These are phyloP conservation scores for Knufia fluminis DNA, from an alignment of 2,329 filamentous ascomycete genomes.

Conservation along the genomic window DNA sequence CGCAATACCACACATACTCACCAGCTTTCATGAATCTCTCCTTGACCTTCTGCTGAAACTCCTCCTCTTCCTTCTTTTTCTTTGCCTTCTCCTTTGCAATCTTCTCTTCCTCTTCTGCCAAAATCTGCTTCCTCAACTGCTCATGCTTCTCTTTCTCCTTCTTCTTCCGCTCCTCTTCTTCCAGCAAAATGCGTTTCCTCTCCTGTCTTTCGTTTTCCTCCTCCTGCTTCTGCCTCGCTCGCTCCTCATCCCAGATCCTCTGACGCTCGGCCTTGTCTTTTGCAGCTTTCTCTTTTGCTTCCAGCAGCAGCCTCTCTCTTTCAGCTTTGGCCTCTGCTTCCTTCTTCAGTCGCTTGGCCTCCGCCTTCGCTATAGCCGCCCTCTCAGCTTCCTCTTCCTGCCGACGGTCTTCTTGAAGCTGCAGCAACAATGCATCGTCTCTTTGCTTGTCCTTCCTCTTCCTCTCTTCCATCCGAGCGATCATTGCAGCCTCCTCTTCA, in stretches of 20 bases:
- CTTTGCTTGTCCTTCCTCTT: slow-evolving; percentile 14
- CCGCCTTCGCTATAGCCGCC: slow-evolving; percentile 31
- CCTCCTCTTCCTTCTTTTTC: slow-evolving; percentile 20
- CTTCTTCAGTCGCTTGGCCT: slow-evolving; percentile 28
- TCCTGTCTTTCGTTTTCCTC: slow-evolving; percentile 5
- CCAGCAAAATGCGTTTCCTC: slow-evolving; percentile 30
- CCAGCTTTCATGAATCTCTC: slow-evolving; percentile 9
- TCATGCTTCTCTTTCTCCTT: slow-evolving; percentile 5
- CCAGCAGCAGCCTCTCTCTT: slow-evolving; percentile 7
- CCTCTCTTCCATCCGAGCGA: slow-evolving; percentile 26
- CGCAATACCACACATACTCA: not conserved
- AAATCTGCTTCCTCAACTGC: not conserved
- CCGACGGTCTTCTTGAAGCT: slow-evolving; percentile 24
- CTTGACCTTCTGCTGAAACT: slow-evolving; percentile 26
- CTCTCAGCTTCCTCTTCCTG: slow-evolving; percentile 37
- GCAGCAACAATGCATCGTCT: slow-evolving; percentile 19
- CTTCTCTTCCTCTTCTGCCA: slow-evolving; percentile 4
- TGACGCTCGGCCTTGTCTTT: slow-evolving; percentile 4
- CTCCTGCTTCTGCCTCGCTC: slow-evolving; percentile 2
- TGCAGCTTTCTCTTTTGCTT: not conserved
- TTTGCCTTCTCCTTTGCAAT: slow-evolving; percentile 6
- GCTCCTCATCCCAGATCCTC: slow-evolving; percentile 4
- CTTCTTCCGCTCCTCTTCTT: slow-evolving; percentile 20
- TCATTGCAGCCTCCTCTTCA: slow-evolving; percentile 24
- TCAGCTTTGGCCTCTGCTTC: slow-evolving; percentile 28